phyloP scores from a whole-genome alignment of 2,329 filamentous ascomycete species.

The Talaromyces piceae region DNA sequence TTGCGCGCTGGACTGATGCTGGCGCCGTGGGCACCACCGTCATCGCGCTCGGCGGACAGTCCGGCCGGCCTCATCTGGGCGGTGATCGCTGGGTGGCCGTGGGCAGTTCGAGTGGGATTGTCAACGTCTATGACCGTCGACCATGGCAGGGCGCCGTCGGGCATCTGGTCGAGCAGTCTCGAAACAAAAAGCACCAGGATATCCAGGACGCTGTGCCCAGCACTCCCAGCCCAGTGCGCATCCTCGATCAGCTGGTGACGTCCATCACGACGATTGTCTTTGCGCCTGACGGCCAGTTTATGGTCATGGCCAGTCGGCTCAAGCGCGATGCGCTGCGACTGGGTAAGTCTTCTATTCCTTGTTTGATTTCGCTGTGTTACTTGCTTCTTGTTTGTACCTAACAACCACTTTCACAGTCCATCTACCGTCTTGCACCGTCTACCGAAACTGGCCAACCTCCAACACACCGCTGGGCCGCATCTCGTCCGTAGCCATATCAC shows the following conservation, averaged over 20 bases:
- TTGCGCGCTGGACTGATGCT: slow-evolving; percentile 83
- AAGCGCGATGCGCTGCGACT: slow-evolving; percentile 83
- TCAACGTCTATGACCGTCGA: slow-evolving; percentile 86
- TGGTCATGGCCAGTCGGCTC: slow-evolving; percentile 77
- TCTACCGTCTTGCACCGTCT: slow-evolving; percentile 85
- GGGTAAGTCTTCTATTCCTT: slow-evolving; percentile 23
- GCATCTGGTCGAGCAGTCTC: slow-evolving; percentile 19
- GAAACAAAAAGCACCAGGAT: slow-evolving; percentile 16
- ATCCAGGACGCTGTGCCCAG: slow-evolving; percentile 48
- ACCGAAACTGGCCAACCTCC: slow-evolving; percentile 92
- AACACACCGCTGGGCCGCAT: slow-evolving; percentile 82
- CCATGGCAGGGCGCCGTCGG: slow-evolving; percentile 46
- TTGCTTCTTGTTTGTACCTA: too few species aligned
- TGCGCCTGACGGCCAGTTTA: slow-evolving; percentile 78
- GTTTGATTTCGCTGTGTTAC: too few species aligned
- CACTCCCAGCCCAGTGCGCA: slow-evolving; percentile 63
- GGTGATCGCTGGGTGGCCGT: slow-evolving; percentile 84
- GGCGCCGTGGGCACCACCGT: slow-evolving; percentile 81
- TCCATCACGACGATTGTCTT: slow-evolving; percentile 73
- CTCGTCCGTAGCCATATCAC: slow-evolving; percentile 63
- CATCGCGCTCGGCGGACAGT: slow-evolving; percentile 60
- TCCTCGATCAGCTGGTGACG: slow-evolving; percentile 80
- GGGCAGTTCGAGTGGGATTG: slow-evolving; percentile 77
- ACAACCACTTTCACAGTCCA: too few species aligned
- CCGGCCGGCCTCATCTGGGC: slow-evolving; percentile 44